Conservation (phyloP, 2,329 filamentous ascomycete genomes). For the Ceratocystis albifundus region DNA sequence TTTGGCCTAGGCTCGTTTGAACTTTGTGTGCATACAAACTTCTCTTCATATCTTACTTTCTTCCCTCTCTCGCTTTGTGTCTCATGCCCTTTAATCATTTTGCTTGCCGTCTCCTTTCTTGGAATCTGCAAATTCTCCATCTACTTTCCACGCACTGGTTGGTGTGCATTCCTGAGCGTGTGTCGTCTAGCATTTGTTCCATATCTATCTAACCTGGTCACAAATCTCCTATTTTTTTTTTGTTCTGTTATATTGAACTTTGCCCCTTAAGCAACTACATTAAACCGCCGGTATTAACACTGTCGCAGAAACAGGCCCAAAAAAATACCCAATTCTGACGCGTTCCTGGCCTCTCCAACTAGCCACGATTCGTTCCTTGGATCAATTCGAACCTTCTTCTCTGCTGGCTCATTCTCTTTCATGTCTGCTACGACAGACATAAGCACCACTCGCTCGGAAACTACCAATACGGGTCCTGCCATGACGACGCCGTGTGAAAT, state of each 20-base stretch:
- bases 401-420: slow-evolving; percentile 3
- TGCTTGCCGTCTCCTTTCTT: not conserved
- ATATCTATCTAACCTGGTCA: not conserved
- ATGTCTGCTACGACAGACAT: not conserved
- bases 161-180: not conserved
- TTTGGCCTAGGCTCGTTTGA: not conserved
- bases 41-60: not conserved
- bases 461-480: not conserved
- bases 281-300: not conserved
- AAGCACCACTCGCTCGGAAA: not conserved
- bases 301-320: too few relatives aligned
- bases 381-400: not conserved
- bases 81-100: not conserved
- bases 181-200: not conserved
- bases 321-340: not conserved
- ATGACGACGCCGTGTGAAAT: not conserved
- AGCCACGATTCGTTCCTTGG: not conserved
- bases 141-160: not conserved
- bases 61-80: not conserved
- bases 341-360: not conserved
- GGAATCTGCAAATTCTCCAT: too few relatives aligned
- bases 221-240: slow-evolving; percentile 9
- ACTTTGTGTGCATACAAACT: not conserved
- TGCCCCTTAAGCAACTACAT: not conserved
- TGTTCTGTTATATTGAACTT: not conserved